phyloP scores from a whole-genome alignment of 2,329 filamentous ascomycete genomes.

The Neoscytalidium dimidiatum region DNA sequence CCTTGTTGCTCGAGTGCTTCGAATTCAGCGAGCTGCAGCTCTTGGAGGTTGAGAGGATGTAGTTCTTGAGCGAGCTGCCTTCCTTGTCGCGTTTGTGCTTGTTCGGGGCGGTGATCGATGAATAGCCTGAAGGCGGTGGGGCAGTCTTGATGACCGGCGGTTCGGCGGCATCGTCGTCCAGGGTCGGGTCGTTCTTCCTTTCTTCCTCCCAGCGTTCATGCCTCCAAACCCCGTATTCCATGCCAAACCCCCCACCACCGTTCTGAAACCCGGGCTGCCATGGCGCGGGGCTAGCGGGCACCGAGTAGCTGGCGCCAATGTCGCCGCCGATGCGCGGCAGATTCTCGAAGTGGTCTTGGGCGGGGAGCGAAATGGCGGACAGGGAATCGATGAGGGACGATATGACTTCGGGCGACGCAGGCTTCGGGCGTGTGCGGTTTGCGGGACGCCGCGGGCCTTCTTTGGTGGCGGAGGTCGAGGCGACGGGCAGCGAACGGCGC shows the following conservation, averaged over 20 bases:
- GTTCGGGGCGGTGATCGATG: conserved; percentile 66
- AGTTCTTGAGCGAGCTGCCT: conserved; percentile 55
- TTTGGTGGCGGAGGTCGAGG: conserved; percentile 20
- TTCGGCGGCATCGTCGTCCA: conserved; percentile 59
- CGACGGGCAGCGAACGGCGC: conserved; percentile 32
- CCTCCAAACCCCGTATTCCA: conserved; percentile 71
- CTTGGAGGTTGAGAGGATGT: conserved; percentile 49
- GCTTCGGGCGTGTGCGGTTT: conserved; percentile 38
- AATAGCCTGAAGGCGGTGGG: conserved; percentile 66
- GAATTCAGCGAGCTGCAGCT: conserved; percentile 39
- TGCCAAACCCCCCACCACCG: conserved; percentile 58
- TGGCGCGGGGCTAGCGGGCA: conserved; percentile 29
- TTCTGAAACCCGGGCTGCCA: conserved; percentile 15
- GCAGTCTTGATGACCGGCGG: conserved; percentile 63
- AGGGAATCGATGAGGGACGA: conserved; percentile 64
- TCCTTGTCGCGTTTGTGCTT: conserved; percentile 48
- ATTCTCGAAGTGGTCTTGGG: conserved; percentile 68
- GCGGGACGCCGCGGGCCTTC: conserved; percentile 31
- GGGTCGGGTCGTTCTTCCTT: conserved; percentile 43
- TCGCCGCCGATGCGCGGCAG: conserved; percentile 32
- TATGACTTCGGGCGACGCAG: conserved; percentile 68
- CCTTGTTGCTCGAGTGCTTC: conserved; percentile 27
- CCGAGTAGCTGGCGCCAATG: conserved; percentile 28
- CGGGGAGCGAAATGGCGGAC: conserved; percentile 62
- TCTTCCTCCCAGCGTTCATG: conserved; percentile 52